A percentile compares a stretch with the other conserved stretches of the same genome.
phyloP scores from a whole-genome alignment of 306 rosid genomes.

The Acmispon strigosus region DNA sequence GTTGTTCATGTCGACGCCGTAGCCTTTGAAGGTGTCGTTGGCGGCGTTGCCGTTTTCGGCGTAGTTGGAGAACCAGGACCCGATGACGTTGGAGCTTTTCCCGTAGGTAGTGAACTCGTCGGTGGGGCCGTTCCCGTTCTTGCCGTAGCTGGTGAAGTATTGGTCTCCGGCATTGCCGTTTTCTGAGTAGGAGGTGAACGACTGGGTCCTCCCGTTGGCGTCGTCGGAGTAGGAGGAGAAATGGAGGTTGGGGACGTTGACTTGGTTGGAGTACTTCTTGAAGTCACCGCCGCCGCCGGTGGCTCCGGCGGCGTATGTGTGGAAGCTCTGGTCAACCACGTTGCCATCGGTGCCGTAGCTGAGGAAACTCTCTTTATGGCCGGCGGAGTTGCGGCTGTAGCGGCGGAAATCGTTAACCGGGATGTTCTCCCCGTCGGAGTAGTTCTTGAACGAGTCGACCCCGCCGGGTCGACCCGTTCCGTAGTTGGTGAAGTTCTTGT shows the following conservation, averaged over 20 bases:
- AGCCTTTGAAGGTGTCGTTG: constrained; percentile 49
- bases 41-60: constrained; percentile 46
- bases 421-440: constrained; percentile 48
- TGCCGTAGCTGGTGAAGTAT: constrained; percentile 56
- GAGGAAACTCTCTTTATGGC: constrained; percentile 51
- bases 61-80: constrained; percentile 61
- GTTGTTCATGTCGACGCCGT: constrained; percentile 59
- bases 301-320: constrained; percentile 55
- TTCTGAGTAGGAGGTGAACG: constrained; percentile 59
- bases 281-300: constrained; percentile 72
- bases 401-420: constrained; percentile 81
- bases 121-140: constrained; percentile 62
- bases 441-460: constrained; percentile 61
- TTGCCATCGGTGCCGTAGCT: constrained; percentile 50
- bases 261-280: constrained; percentile 40
- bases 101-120: constrained; percentile 59
- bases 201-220: constrained; percentile 58
- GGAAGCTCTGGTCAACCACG: constrained; percentile 76
- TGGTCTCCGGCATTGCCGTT: constrained; percentile 82
- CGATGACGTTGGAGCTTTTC: constrained; percentile 51
- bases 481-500: constrained; percentile 75
- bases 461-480: constrained; percentile 76
- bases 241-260: constrained; percentile 65
- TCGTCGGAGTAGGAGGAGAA: constrained; percentile 73
- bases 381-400: constrained; percentile 66